These are phyloP conservation scores for Chlorella sp. DNA, from an alignment of 139 green algal genomes.

Conservation along the genomic window DNA sequence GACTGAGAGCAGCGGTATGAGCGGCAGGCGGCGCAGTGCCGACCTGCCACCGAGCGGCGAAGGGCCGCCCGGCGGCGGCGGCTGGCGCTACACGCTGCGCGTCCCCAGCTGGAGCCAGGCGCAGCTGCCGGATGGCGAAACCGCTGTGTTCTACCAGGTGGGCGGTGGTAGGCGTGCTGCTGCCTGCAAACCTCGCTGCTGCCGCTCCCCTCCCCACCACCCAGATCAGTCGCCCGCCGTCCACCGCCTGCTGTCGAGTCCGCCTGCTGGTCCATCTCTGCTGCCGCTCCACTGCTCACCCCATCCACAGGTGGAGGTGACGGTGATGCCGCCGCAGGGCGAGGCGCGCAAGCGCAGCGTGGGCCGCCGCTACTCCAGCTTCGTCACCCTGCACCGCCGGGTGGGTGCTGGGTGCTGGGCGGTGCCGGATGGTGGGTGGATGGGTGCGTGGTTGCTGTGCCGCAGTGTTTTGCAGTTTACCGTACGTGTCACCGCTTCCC, in stretches of 20 bases:
- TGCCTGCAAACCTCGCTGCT: too few relatives aligned
- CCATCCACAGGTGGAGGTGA: constrained; percentile 45
- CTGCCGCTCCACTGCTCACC: neutral
- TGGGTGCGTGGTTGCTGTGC: neutral
- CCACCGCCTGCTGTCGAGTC: neutral
- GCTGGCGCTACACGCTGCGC: constrained; percentile 35
- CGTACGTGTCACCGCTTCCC: too few relatives aligned
- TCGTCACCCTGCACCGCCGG: constrained; percentile 45
- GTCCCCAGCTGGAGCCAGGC: constrained; percentile 34
- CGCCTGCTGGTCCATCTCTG: too few relatives aligned
- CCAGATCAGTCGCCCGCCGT: too few relatives aligned
- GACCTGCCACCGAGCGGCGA: neutral
- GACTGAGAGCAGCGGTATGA: neutral
- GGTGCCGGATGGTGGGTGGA: neutral
- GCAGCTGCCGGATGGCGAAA: constrained; percentile 32
- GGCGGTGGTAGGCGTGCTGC: neutral
- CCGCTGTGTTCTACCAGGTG: constrained; percentile 38
- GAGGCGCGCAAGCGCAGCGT: constrained; percentile 43
- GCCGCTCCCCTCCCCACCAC: neutral
- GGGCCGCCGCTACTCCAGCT: constrained; percentile 52
- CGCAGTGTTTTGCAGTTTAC: neutral
- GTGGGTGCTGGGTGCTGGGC: constrained; percentile 13
- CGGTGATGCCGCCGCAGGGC: constrained; percentile 48
- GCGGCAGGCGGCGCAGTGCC: neutral
- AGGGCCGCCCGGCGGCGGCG: neutral